phyloP scores from a whole-genome alignment of 495 filamentous ascomycete species.

The Neurospora tetrasperma region DNA sequence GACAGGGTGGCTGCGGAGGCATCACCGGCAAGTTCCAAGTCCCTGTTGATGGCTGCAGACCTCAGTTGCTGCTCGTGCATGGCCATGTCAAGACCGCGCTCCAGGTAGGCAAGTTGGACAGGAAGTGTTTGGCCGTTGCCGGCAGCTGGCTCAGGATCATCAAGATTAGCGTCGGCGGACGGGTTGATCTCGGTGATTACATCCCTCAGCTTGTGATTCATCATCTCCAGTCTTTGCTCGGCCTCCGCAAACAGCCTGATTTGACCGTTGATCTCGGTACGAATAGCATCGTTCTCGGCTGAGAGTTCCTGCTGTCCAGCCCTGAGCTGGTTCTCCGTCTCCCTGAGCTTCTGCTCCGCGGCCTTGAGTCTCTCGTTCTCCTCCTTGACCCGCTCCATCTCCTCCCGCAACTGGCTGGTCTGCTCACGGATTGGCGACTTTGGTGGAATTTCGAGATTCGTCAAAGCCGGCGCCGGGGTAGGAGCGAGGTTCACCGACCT shows the following conservation, averaged over 20 bases:
- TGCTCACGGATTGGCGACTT: slow-evolving; percentile 38
- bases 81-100: slow-evolving; percentile 23
- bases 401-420: slow-evolving; percentile 30
- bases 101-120: slow-evolving; percentile 33
- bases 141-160: slow-evolving; percentile 22
- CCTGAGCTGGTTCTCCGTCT: slow-evolving; percentile 13
- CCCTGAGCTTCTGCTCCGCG: slow-evolving; percentile 7
- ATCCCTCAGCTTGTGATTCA: slow-evolving; percentile 60
- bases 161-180: slow-evolving; percentile 26
- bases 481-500: slow-evolving; percentile 43
- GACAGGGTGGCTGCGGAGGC: slow-evolving; percentile 9
- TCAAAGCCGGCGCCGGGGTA: neutral
- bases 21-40: slow-evolving; percentile 9
- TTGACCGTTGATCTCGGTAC: slow-evolving; percentile 20
- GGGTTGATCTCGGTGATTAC: slow-evolving; percentile 54
- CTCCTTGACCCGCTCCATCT: slow-evolving; percentile 27
- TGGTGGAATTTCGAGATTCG: slow-evolving; percentile 31
- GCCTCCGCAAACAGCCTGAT: slow-evolving; percentile 44
- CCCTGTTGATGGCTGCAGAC: slow-evolving; percentile 4
- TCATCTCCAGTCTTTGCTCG: slow-evolving; percentile 57
- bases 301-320: slow-evolving; percentile 10
- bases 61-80: slow-evolving; percentile 17
- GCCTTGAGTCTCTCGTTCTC: slow-evolving; percentile 21
- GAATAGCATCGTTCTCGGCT: slow-evolving; percentile 18
- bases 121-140: slow-evolving; percentile 35